Base-by-base conservation (phyloP, 306 rosid species). In the Malus fusca region DNA sequence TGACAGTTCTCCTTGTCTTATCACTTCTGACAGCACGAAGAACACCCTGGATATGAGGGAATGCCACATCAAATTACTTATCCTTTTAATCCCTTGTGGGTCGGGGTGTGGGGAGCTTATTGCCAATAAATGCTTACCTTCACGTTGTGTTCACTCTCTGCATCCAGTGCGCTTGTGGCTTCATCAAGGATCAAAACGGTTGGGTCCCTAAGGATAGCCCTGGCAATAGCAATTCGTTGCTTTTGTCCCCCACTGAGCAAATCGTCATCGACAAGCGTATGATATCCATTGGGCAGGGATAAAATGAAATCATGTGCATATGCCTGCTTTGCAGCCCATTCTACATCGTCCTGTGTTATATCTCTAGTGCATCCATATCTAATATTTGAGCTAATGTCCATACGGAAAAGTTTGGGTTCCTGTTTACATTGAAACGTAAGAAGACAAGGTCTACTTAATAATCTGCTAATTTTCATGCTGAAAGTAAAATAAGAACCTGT, bases 311-410 rank as follows among this genome's bases (percentile, higher is more conserved):
- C 96, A 59, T 95, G 97, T 35, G 97, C 97, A 83, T 83, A 92
- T 30, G 98, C 98, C 70, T 92, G 97, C 84, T 88, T 92, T 73
- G 98, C 98, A 79, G 98, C 98, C 96, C 90, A 88, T 87, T 88
- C 97, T 77, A 95, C 66, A 80, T 95, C 96, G 71, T 84, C 90
- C 59, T 86, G 97, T 40, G 74, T 85, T 68, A 86, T 72, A 55
- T 89, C 84, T 79, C 85, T 82, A 1, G 87, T 75, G 82, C 96
- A 95, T 80, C 98, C 98, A 88, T 95, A 95, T 76, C 77, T 84
- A 74, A 95, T 95, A 87, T 95, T 92, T 74, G 98, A 92, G 68
- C 91, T 82, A 31, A 95, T 89, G 81, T 90, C 96, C 95, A 79
- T 92, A 51, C 90, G 88, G 81, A 95, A 95, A 79, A 95, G 97